Base-by-base conservation (phyloP, 345 rosid species). In the Camelina hispida region DNA sequence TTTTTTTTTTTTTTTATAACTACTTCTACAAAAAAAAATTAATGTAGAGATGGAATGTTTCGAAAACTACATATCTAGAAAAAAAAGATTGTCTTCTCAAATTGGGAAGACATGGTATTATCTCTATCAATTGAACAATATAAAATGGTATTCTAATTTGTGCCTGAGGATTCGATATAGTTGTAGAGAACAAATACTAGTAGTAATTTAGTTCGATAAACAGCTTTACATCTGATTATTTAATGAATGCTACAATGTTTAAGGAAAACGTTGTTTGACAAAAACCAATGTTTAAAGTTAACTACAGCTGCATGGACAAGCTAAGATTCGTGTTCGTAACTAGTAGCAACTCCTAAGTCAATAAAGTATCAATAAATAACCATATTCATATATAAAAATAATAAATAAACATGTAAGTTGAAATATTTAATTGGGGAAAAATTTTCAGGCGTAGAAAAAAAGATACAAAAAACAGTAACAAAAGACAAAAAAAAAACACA, bases 301-400 rank as follows among this genome's bases (percentile, higher is more conserved):
- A 37, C 25, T 28, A 57, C 34, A 74, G 64, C 37, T 67, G 59
- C 51, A 38, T 53, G 34, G 32, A 51, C 28, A 65, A 74, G 64
- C 61, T 59, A 67, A 66, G 78, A 74, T 67, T 67, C 78, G 43
- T 58, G 68, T 74, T 74, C 22, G 52, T 66, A 48, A 53, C 54
- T 28, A 40, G 62, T 40, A 40, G 16, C 64, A 50, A 40, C 74
- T 51, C 64, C n/a, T 9, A 68, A 76, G 79, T 76, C 75, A 69
- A 69, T n/a, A 75, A 75, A 76, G 64, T 67, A 59, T 14, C 35
- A 34, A 59, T 67, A 25, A 68, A 67, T 17, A 60, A 40, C 40
- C 9, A 59, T 52, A 32, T 38, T 25, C 42, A 13, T 8, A 35
- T 15, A 8, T 55, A 40, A 56, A 69, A 28, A 15, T 22, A 28